phyloP scores from a whole-genome alignment of 768 basidiomycete genomes.

The Gelatoporia subvermispora region DNA sequence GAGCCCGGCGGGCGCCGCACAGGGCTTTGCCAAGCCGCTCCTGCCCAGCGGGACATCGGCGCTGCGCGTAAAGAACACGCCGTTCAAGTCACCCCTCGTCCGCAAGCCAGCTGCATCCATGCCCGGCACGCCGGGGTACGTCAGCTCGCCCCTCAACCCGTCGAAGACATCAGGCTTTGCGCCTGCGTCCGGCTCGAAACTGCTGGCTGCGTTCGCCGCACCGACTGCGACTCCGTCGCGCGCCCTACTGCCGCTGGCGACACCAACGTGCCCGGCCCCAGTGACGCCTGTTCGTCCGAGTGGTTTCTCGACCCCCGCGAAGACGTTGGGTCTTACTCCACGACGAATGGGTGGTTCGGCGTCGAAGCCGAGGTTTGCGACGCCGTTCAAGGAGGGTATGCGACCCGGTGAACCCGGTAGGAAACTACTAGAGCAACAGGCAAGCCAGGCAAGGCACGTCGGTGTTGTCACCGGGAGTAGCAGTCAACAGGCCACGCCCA shows the following conservation, averaged over 20 bases:
- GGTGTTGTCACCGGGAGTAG: neutral
- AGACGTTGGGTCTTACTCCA: conserved; percentile 23
- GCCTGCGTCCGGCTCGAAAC: conserved; percentile 4
- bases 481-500: neutral
- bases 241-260: neutral
- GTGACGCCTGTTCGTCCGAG: neutral
- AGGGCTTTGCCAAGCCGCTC: neutral
- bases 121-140: conserved; percentile 1
- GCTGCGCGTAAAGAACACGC: conserved; percentile 14
- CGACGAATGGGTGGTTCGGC: conserved; percentile 10
- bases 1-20: conserved; percentile 5
- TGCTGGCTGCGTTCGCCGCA: conserved; percentile 3
- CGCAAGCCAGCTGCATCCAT: neutral
- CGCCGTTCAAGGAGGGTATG: conserved; percentile 28
- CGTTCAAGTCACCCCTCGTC: conserved; percentile 25
- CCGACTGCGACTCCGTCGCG: neutral
- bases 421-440: conserved; percentile 7
- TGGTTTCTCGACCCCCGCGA: conserved; percentile 8
- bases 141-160: conserved; percentile 19
- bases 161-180: neutral
- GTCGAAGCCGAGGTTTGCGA: conserved; percentile 20
- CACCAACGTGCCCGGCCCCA: neutral
- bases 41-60: conserved; percentile 3
- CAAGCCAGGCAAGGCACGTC: neutral
- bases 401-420: conserved; percentile 24